Base-by-base conservation (phyloP, 2,329 filamentous ascomycete species). In the Dendryphion nanum region DNA sequence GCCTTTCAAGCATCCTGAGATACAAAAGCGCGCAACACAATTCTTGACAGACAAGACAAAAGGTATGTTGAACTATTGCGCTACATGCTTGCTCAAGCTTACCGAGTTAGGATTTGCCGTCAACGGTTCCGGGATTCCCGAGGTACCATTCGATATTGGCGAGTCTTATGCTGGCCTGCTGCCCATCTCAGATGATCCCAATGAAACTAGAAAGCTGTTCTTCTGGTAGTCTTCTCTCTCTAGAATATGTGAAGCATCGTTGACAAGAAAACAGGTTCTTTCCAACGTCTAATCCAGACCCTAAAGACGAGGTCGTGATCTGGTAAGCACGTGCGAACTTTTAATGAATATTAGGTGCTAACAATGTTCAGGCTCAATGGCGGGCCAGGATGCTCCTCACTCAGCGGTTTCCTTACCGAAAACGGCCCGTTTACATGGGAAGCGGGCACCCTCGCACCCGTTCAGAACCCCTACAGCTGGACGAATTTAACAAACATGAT, bases 331-430 rank as follows among this genome's bases (percentile, higher is more conserved):
- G n/a, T n/a, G n/a, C n/a, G n/a, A n/a, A n/a, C n/a, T n/a, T n/a
- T n/a, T n/a, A n/a, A n/a, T n/a, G n/a, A n/a, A n/a, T n/a, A n/a
- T n/a, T n/a, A n/a, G n/a, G n/a, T n/a, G n/a, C 43, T 51, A 31
- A 53, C 26, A 2, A 7, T 1, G 14, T n/a, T 12, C 28, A 62
- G 58, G 60, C 53, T 66, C 34, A 66, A 67, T 32, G 63, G 63
- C 18, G 63, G 63, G 6, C 66, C 67, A 5, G 67, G 67, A 3
- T 70, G 67, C 45, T 61, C 53, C 20, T 85, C 81, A 1, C 72
- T 88, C 5, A 75, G 82, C 48, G 85, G 84, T 6, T 70, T 90
- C 2, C 61, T 91, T 7, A 84, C 87, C 35, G 86, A 91, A 51
- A 90, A 89, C 51, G 86, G 87, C 0, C 83, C 86, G 0, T 64